Evolutionary conservation across 257 asterid genomes (phyloP), one percentile per base, ranked within the genome.

Genomic region (Hygrophila difformis): DNA sequence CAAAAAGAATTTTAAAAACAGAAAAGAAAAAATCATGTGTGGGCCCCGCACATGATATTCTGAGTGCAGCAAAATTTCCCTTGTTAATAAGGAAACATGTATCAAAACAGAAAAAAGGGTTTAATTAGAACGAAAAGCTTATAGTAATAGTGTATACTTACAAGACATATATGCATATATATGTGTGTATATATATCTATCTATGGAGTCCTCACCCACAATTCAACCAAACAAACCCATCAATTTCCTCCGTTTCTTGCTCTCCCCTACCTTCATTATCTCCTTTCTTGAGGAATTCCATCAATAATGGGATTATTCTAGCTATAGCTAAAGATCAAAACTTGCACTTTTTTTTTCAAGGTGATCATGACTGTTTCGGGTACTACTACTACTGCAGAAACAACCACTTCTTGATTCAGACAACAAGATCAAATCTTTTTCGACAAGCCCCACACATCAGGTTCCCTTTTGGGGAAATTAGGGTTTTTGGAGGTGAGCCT

Each of bases 161-260:
- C 17, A 11, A 6, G 6, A 6, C 44, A 39, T 12, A n/a, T n/a
- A n/a, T n/a, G n/a, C n/a, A n/a, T n/a, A n/a, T n/a, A n/a, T n/a
- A n/a, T n/a, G n/a, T n/a, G n/a, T 13, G 31, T 13, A 29, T 14
- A 51, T 3, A 37, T 12, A 59, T 4, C 13, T 26, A 26, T 26
- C 31, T 26, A 8, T 26, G 31, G 7, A 26, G 73, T 61, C 76
- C 77, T 64, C 64, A 77, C 69, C 77, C 75, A 67, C 72, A 74
- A 76, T 74, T 70, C 52, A 61, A 66, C 78, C 66, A 53, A 37
- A 50, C 53, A 41, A 59, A 48, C 52, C 47, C 64, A 64, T 28
- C 13, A 54, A 48, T 0, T 61, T 57, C 12, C 41, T 53, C 49
- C 42, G 46, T 31, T 8, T 46, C 54, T 33, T n/a, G n/a, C n/a